Evolutionary conservation across 2,329 filamentous ascomycete species (phyloP), one percentile per base, ranked within the genome.

Genomic region (Lecanicillium sp.): DNA sequence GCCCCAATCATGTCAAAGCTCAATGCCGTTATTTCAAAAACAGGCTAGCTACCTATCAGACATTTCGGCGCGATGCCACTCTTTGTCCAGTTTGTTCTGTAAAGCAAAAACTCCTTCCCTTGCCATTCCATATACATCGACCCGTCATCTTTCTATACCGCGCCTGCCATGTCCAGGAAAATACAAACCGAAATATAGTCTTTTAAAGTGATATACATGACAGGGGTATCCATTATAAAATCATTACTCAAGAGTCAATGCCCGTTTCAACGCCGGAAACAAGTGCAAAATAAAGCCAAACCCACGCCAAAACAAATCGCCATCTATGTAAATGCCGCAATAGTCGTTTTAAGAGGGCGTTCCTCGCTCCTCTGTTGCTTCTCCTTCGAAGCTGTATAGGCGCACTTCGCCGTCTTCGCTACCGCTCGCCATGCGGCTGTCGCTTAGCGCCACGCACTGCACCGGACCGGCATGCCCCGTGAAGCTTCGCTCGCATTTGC

Each of bases 401-500:
- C 90, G 75, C 27, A 96, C 87, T 58, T 95, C 90, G 54, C 88
- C 88, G 63, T 98, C 93, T 65, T 97, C 93, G 59, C 91, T 89
- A 5, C 90, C 93, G 57, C 87, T 95, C 24, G 89, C 87, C 73
- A 98, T 86, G 33, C 87, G 79, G 57, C 84, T 87, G 62, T 97
- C 93, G 58, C 89, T 94, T 6, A 98, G 72, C 1, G 87, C 90
- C 32, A 97, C 86, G 62, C 91, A 97, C 3, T 90, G 97, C 3
- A 97, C 90, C 0, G 93, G 90, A 0, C 89, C 91, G 1, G 84
- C 79, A 65, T 97, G 93, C 0, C 90, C 90, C 2, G 88, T 90
- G 61, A 95, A 91, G 3, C 90, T 97, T 41, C 90, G 77, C 64
- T 97, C 90, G 66, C 90, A 95, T 60, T 87, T 89, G 23, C 93